Percentiles rank a stretch among this genome's conserved stretches.
These are phyloP conservation scores for Penicillium robsamsonii DNA, from an alignment of 495 filamentous ascomycete genomes.

Conservation along the genomic window DNA sequence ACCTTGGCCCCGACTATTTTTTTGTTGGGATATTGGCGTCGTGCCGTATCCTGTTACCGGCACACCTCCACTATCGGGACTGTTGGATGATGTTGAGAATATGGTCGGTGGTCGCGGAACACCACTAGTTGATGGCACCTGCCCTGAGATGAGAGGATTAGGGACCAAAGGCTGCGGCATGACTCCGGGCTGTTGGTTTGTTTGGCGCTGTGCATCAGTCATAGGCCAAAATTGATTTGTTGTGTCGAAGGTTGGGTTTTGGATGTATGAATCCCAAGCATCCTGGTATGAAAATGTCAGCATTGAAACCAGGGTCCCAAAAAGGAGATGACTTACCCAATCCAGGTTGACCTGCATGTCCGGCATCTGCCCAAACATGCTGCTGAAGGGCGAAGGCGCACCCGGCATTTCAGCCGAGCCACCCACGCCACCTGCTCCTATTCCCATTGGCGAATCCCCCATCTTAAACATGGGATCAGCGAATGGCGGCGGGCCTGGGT, in stretches of 20 bases:
- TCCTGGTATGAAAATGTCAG: conserved; percentile 39
- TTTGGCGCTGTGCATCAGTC: conserved; percentile 35
- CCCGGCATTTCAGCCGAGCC: conserved; percentile 37
- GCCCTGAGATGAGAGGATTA: conserved; percentile 15
- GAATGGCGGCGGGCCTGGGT: conserved; percentile 37
- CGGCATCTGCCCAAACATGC: conserved; percentile 57
- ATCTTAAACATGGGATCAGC: conserved; percentile 34
- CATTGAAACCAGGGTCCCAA: not conserved
- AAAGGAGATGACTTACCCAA: conserved; percentile 58
- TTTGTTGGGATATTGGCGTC: conserved; percentile 17
- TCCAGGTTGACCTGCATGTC: conserved; percentile 69
- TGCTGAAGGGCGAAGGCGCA: conserved; percentile 51
- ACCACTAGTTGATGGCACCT: conserved; percentile 12
- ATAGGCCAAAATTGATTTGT: conserved; percentile 49
- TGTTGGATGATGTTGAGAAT: conserved; percentile 20
- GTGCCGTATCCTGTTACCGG: conserved; percentile 17
- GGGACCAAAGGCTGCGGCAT: conserved; percentile 18
- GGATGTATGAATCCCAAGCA: conserved; percentile 56
- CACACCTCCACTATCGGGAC: conserved; percentile 15
- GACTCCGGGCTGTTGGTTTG: conserved; percentile 16
- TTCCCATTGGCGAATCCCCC: conserved; percentile 31
- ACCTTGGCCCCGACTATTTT: conserved; percentile 16
- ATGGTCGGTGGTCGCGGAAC: conserved; percentile 16
- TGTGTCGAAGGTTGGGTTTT: conserved; percentile 48
- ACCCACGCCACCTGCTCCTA: conserved; percentile 28